These are phyloP conservation scores for Platanus orientalis DNA, from an alignment of 164 flowering plant genomes.

Conservation along the genomic window DNA sequence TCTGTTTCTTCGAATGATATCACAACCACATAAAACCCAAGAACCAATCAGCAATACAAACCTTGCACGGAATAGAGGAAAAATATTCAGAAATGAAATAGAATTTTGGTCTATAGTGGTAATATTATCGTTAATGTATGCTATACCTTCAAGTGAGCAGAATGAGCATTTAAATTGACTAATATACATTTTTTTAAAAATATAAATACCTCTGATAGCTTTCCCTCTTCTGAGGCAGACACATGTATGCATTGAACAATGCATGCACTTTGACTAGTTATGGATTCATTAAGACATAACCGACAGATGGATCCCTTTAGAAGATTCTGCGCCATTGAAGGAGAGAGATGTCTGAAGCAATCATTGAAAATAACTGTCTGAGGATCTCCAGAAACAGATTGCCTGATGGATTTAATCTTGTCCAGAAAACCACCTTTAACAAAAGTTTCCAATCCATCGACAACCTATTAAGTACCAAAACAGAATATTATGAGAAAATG, in stretches of 20 bases:
- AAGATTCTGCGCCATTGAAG: slow-evolving; percentile 32
- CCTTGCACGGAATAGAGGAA: too few relatives aligned
- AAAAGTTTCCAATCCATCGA: slow-evolving; percentile 56
- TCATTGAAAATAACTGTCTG: slow-evolving; percentile 48
- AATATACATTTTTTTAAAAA: too few relatives aligned
- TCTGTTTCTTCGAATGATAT: too few relatives aligned
- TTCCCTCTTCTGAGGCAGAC: slow-evolving; percentile 32
- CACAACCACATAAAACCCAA: too few relatives aligned
- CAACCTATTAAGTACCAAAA: slow-evolving; percentile 36
- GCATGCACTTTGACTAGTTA: slow-evolving; percentile 38
- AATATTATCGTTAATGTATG: too few relatives aligned
- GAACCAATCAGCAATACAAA: too few relatives aligned
- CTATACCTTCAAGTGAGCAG: not conserved
- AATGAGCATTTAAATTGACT: not conserved
- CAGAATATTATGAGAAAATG: not conserved
- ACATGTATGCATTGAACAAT: slow-evolving; percentile 31
- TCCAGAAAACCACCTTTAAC: slow-evolving; percentile 29
- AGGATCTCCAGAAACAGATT: slow-evolving; percentile 37
- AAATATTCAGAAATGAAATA: too few relatives aligned
- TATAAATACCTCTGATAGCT: slow-evolving; percentile 40
- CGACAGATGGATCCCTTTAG: slow-evolving; percentile 36
- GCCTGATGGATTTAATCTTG: slow-evolving; percentile 39
- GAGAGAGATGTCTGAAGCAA: slow-evolving; percentile 20
- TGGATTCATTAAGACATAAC: slow-evolving; percentile 33
- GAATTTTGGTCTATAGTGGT: too few relatives aligned